Percentiles rank a stretch among this genome's conserved stretches.
Conservation (phyloP, 495 filamentous ascomycete genomes). For the Penicillium ucsense region DNA sequence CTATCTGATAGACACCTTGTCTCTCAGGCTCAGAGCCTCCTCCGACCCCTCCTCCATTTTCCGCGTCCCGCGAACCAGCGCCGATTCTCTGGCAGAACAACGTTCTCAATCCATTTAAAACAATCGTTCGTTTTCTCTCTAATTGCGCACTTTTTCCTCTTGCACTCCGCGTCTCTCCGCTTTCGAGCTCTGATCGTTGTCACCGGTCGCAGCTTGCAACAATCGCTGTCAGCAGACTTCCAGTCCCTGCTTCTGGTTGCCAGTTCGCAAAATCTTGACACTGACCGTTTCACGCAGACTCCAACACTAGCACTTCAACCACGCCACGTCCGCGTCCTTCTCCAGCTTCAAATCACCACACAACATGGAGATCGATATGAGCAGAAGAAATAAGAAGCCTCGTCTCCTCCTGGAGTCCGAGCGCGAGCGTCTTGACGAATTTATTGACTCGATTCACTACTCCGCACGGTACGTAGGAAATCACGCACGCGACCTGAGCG, state of each 20-base stretch:
- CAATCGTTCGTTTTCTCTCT: neutral
- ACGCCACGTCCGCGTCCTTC: neutral
- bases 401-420: constrained; percentile 73
- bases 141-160: neutral
- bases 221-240: neutral
- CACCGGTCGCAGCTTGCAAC: neutral
- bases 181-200: too few species aligned
- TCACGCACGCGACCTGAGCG: neutral
- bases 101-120: neutral
- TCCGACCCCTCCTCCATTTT: constrained; percentile 13
- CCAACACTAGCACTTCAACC: neutral
- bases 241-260: too few species aligned
- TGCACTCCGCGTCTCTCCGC: neutral
- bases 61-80: constrained; percentile 17
- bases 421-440: constrained; percentile 76
- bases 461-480: constrained; percentile 63
- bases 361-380: constrained; percentile 64
- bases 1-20: neutral
- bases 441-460: constrained; percentile 86
- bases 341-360: neutral
- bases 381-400: constrained; percentile 73
- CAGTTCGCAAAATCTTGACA: too few species aligned
- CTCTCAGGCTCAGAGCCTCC: constrained; percentile 7
- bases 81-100: constrained; percentile 4
- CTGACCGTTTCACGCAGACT: neutral